Evolutionary conservation across 176 grass and related monocot genomes (phyloP), one percentile per base, ranked within the genome.

Genomic region (Themeda triandra): DNA sequence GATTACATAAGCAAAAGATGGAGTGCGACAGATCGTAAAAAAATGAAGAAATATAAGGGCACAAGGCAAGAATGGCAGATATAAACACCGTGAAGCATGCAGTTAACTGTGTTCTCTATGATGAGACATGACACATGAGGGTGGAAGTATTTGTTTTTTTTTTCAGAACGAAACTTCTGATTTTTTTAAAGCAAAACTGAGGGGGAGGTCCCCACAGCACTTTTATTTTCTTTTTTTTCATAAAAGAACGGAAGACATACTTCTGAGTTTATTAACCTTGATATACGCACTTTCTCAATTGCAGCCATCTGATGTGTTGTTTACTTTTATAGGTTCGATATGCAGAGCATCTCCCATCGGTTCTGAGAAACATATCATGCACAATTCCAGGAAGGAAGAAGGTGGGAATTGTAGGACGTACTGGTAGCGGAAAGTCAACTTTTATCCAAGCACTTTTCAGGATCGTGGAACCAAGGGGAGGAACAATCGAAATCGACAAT

Each of bases 341-440:
- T 86, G 96, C 89, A 80, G 93, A 98, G 42, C 89, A 98, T 87
- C 83, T 98, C 33, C 96, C 96, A 86, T 98, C 96, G 37, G 91
- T 98, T 36, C 77, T 98, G 68, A 92, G 89, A 88, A 93, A 88
- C 59, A 90, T 98, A 86, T 93, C 93, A 71, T 98, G 96, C 77
- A 79, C 82, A 82, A 88, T 98, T 88, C 96, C 96, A 80, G 93
- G 93, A 94, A 85, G 80, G 70, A 95, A 92, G 81, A 98, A 95
- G n/a, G 86, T 98, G 27, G 96, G 96, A 14, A 85, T 95, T 53
- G 96, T 98, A 80, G 96, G 96, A 68, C 91, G 93, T 72, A 98
- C 96, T 56, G 93, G 96, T 4, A 85, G 96, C 24, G 93, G 96
- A 54, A 98, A 98, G 84, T 95, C 96, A 81, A 98, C 96, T 66